Conservation (phyloP, 768 basidiomycete species). For the Rhizopogon rudus region DNA sequence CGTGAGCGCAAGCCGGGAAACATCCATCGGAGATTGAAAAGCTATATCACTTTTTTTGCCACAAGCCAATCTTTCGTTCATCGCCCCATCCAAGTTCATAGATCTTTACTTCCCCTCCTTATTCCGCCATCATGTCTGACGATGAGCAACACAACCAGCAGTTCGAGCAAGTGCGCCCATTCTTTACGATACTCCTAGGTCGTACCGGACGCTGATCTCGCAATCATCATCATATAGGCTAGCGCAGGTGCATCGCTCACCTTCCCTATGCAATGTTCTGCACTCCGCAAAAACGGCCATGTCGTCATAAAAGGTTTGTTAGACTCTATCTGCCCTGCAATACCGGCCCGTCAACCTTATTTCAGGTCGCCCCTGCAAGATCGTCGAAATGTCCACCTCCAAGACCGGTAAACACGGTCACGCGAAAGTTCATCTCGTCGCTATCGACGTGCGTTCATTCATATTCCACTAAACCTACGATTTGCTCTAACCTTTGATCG, state of each 20-base stretch:
- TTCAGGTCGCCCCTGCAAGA: conserved; percentile 91
- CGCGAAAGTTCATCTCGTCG: conserved; percentile 98
- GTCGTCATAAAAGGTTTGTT: conserved; percentile 87
- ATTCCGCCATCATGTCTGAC: conserved; percentile 66
- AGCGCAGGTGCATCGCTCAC: conserved; percentile 73
- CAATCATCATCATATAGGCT: conserved; percentile 39
- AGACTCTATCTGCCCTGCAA: not conserved
- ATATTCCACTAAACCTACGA: not conserved
- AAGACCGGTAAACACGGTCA: conserved; percentile 99
- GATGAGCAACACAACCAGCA: conserved; percentile 84
- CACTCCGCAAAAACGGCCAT: conserved; percentile 87
- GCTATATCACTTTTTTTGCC: conserved; percentile 16
- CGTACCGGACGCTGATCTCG: conserved; percentile 11
- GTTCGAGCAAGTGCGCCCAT: conserved; percentile 68
- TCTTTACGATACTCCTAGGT: conserved; percentile 5
- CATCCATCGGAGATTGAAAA: conserved; percentile 38
- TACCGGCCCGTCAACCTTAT: conserved; percentile 5
- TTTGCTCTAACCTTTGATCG: conserved; percentile 9
- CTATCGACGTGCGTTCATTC: conserved; percentile 78
- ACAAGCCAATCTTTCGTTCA: conserved; percentile 7
- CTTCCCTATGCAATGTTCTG: conserved; percentile 93
- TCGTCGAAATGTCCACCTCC: conserved; percentile 98
- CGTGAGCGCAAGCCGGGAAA: not conserved
- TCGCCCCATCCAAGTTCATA: conserved; percentile 21
- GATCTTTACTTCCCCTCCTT: conserved; percentile 15